Conservation (phyloP, 2,329 filamentous ascomycete genomes). For the Pseudogymnoascus sp. region DNA sequence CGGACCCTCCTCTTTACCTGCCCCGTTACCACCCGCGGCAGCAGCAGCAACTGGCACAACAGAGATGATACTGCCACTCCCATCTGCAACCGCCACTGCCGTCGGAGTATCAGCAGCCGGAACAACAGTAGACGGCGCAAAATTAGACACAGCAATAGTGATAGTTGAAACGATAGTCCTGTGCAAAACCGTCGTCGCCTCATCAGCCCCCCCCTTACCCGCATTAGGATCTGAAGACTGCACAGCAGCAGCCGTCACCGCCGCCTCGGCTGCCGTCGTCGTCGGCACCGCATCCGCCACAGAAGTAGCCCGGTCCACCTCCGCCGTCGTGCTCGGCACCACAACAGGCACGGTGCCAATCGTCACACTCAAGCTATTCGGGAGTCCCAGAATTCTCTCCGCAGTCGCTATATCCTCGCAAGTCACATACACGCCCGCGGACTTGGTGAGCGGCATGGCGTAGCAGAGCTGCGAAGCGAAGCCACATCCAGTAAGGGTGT, state of each 20-base stretch:
- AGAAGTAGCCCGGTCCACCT: background rate
- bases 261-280: background rate
- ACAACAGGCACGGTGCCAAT: background rate
- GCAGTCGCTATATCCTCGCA: constrained; percentile 39
- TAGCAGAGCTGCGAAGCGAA: constrained; percentile 34
- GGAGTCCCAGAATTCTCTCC: constrained; percentile 34
- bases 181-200: background rate
- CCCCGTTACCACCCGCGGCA: background rate
- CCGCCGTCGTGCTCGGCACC: background rate
- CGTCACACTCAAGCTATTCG: constrained; percentile 4
- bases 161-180: background rate
- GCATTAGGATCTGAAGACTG: background rate
- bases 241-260: background rate
- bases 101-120: background rate
- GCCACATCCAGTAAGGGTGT: constrained; percentile 31
- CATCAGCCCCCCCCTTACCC: background rate
- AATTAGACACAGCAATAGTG: background rate
- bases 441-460: constrained; percentile 45
- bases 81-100: background rate
- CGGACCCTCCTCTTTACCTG: background rate
- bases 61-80: background rate
- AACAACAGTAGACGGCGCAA: background rate
- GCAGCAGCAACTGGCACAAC: background rate
- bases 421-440: constrained; percentile 40
- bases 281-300: background rate